Percentiles rank a stretch among this genome's conserved stretches.
Conservation (phyloP, 169 alveolate genomes). For the Plasmodium ovale region DNA sequence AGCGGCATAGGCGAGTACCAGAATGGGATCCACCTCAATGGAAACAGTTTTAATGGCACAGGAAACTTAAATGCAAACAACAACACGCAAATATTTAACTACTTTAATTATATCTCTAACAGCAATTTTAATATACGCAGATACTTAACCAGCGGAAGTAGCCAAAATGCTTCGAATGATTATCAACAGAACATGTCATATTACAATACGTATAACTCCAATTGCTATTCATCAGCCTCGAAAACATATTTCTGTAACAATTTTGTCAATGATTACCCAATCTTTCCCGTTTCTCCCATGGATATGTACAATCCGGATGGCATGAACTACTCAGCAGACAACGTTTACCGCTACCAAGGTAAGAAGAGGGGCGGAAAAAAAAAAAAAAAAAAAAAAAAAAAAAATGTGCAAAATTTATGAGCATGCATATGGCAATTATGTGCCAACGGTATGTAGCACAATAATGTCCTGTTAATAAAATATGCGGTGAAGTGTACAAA, state of each 20-base stretch:
- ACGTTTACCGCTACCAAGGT: background rate
- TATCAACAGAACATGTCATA: slow-evolving; percentile 30
- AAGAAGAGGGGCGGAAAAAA: background rate
- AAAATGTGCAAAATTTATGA: background rate
- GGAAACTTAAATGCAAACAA: background rate
- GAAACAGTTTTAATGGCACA: background rate
- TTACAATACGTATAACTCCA: slow-evolving; percentile 26
- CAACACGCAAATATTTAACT: slow-evolving; percentile 27
- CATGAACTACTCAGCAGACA: background rate
- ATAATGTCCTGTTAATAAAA: no score
- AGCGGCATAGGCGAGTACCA: background rate
- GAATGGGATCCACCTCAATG: background rate
- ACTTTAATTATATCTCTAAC: slow-evolving; percentile 36
- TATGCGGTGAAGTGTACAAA: background rate
- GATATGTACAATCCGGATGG: slow-evolving; percentile 17
- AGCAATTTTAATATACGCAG: slow-evolving; percentile 15
- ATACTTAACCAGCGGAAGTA: slow-evolving; percentile 1
- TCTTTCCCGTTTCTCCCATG: slow-evolving; percentile 7
- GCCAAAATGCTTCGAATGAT: background rate
- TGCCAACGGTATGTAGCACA: background rate
- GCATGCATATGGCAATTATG: no score
- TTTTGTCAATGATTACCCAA: slow-evolving; percentile 30
- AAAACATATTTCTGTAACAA: slow-evolving; percentile 24
- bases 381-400: background rate
- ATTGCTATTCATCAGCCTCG: slow-evolving; percentile 17